These are phyloP conservation scores for Yamadazyma ubonensis DNA, from an alignment of 805 yeast genomes.

Conservation along the genomic window DNA sequence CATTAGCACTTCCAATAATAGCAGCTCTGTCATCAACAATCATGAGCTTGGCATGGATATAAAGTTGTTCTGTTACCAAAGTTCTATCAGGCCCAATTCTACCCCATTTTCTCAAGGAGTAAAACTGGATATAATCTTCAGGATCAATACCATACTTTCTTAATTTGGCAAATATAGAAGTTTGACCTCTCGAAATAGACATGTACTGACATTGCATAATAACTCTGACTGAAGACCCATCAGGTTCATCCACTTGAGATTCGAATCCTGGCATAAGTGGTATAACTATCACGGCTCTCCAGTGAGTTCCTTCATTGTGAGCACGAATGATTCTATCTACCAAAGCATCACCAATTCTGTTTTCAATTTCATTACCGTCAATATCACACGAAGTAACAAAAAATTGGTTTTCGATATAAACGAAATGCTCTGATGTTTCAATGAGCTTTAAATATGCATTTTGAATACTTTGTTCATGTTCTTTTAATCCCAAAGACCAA, in stretches of 20 bases:
- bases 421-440: conserved; percentile 88
- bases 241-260: conserved; percentile 87
- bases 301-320: conserved; percentile 64
- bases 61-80: conserved; percentile 85
- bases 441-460: conserved; percentile 88
- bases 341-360: conserved; percentile 91
- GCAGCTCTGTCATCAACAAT: conserved; percentile 92
- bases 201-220: conserved; percentile 96
- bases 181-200: conserved; percentile 86
- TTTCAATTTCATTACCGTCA: conserved; percentile 80
- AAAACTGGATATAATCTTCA: conserved; percentile 87
- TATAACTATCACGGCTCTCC: conserved; percentile 90
- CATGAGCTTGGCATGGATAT: conserved; percentile 90
- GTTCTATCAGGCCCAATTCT: conserved; percentile 72
- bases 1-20: conserved; percentile 95
- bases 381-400: conserved; percentile 86
- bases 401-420: conserved; percentile 94
- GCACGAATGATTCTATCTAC: conserved; percentile 96
- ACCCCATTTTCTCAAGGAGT: conserved; percentile 94
- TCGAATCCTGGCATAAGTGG: conserved; percentile 98
- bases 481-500: conserved; percentile 90
- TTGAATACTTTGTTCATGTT: conserved; percentile 86
- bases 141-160: conserved; percentile 81
- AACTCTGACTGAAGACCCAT: conserved; percentile 91
- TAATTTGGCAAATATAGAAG: conserved; percentile 83